Percentiles rank a stretch among this genome's conserved stretches.
phyloP scores from a whole-genome alignment of 768 basidiomycete species.

The Amanita jacksonii region DNA sequence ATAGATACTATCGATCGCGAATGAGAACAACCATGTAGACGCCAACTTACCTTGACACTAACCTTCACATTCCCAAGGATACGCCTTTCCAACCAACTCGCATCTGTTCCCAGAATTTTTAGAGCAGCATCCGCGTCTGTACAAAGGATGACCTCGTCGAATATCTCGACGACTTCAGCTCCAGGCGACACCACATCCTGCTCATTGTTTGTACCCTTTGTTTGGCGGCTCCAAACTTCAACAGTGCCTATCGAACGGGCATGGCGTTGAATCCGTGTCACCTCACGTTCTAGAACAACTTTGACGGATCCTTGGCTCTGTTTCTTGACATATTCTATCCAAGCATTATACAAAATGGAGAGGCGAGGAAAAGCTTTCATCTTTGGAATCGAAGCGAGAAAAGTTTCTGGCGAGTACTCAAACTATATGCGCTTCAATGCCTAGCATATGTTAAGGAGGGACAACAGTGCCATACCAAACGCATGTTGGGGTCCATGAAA shows the following conservation, averaged over 20 bases:
- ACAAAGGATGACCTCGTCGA: constrained; percentile 21
- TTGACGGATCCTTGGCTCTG: constrained; percentile 17
- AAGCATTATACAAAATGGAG: constrained; percentile 18
- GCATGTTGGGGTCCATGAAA: constrained; percentile 26
- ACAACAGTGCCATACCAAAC: too few species aligned
- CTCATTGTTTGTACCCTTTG: constrained; percentile 19
- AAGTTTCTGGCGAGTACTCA: constrained; percentile 22
- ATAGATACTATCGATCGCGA: too few species aligned
- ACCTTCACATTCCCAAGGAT: constrained; percentile 24
- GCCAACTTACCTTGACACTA: neutral
- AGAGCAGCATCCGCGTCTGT: constrained; percentile 20
- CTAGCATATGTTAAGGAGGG: too few species aligned
- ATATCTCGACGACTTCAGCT: constrained; percentile 16
- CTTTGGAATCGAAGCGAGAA: constrained; percentile 20
- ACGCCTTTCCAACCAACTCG: constrained; percentile 20
- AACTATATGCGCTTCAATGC: constrained; percentile 12
- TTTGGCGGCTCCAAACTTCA: constrained; percentile 18
- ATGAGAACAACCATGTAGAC: too few species aligned
- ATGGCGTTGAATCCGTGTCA: constrained; percentile 18
- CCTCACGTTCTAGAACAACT: constrained; percentile 18
- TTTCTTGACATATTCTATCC: constrained; percentile 20
- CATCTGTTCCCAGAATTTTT: constrained; percentile 17
- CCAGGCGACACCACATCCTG: constrained; percentile 20
- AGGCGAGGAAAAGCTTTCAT: constrained; percentile 22
- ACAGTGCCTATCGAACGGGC: constrained; percentile 14